phyloP scores from a whole-genome alignment of 345 rosid genomes.

The Toxicodendron radicans region DNA sequence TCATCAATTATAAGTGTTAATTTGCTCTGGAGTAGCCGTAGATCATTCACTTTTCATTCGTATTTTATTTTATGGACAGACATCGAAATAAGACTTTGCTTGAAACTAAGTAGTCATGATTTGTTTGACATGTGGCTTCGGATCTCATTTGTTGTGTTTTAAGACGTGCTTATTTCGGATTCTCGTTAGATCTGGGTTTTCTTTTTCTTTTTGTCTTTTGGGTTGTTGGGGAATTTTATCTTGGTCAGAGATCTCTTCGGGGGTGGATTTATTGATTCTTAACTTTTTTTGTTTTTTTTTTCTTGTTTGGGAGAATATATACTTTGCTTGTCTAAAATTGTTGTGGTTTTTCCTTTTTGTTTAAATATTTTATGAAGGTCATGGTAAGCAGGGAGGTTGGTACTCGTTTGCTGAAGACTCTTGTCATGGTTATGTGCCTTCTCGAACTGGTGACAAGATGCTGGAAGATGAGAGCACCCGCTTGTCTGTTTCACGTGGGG shows the following conservation, averaged over 20 bases:
- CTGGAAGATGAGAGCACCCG: slow-evolving; percentile 59
- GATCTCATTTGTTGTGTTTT: neutral
- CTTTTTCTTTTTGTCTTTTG: neutral
- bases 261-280: neutral
- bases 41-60: neutral
- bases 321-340: slow-evolving; percentile 28
- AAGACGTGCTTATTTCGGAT: neutral
- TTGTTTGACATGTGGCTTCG: neutral
- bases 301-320: slow-evolving; percentile 11
- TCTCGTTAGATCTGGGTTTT: neutral
- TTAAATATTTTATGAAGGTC: slow-evolving; percentile 61
- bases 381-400: slow-evolving; percentile 89
- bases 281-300: neutral
- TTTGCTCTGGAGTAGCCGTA: neutral
- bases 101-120: neutral
- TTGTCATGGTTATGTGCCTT: slow-evolving; percentile 60
- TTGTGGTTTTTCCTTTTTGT: slow-evolving; percentile 27
- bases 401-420: slow-evolving; percentile 64
- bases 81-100: neutral
- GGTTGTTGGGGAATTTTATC: neutral
- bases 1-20: neutral
- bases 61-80: neutral
- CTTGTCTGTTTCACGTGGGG: slow-evolving; percentile 53
- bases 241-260: neutral
- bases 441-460: slow-evolving; percentile 54